Conservation (phyloP, 768 basidiomycete genomes). For the Pulveroboletus sp. region DNA sequence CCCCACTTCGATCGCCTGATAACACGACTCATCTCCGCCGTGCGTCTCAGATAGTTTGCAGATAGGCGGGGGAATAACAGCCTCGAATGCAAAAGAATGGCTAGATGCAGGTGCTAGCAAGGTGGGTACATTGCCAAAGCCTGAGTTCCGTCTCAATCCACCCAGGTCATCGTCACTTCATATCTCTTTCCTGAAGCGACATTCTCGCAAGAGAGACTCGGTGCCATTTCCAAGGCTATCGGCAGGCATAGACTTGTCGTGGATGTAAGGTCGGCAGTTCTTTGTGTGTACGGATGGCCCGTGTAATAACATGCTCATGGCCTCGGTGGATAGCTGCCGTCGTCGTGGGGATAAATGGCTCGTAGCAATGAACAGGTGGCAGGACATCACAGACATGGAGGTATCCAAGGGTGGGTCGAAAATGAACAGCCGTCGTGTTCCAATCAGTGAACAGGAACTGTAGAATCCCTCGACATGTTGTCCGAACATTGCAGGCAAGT, state of each 20-base stretch:
- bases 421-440: neutral
- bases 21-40: slow-evolving; percentile 2
- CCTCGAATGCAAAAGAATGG: slow-evolving; percentile 78
- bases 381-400: slow-evolving; percentile 91
- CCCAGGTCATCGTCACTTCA: slow-evolving; percentile 94
- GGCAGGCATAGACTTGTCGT: slow-evolving; percentile 89
- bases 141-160: slow-evolving; percentile 5
- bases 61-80: slow-evolving; percentile 89
- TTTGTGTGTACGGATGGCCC: neutral
- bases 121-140: slow-evolving; percentile 36
- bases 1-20: slow-evolving; percentile 2
- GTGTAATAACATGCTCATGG: neutral
- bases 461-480: slow-evolving; percentile 75
- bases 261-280: slow-evolving; percentile 73
- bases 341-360: slow-evolving; percentile 74
- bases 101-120: slow-evolving; percentile 87
- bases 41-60: slow-evolving; percentile 64
- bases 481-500: slow-evolving; percentile 76
- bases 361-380: slow-evolving; percentile 99
- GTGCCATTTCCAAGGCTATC: slow-evolving; percentile 53
- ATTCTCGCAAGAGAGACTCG: slow-evolving; percentile 72
- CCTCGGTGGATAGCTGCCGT: slow-evolving; percentile 61
- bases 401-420: slow-evolving; percentile 64
- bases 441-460: neutral
- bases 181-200: slow-evolving; percentile 83